Base-by-base conservation (phyloP, 2,329 filamentous ascomycete species). In the Teratosphaeria gauchensis region DNA sequence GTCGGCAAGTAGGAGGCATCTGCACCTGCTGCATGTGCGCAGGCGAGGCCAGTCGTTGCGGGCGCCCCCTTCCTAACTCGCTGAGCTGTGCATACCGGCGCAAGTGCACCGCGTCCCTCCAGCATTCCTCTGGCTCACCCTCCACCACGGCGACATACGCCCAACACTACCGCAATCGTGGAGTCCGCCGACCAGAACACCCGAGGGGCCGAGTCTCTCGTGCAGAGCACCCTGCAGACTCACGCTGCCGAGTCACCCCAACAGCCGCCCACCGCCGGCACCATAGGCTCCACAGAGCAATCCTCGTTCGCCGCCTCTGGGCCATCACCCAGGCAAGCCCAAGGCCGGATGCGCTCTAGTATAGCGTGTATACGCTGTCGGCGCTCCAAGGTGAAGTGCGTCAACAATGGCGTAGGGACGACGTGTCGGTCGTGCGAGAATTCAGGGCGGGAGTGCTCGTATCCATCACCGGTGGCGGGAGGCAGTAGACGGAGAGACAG, bases 371-470 rank as follows among this genome's bases (percentile, higher is more conserved):
- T 83, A 61, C 81, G 84, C 63, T 92, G 89, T 71, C 82, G 89
- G 59, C 84, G 84, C 67, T 90, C 88, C 71, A 95, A 94, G 75
- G 89, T 92, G 71, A 92, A 92, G 74, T 95, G 90, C 76, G 84
- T 90, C 72, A 94, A 94, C 74, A 82, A 83, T 65, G 88, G 88
- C 61, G 82, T 86, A 59, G 82, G 82, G 62, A 85, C 84, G 16
- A 84, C 83, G 16, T 95, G 90, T 76, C 84, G 88, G 62, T 84
- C 85, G 12, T 95, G 90, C 71, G 82, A 87, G 69, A 84, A 84
- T 60, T 83, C 83, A 55, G 84, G 85, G 52, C 82, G 88, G 69
- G 82, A 89, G 60, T 94, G 90, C 70, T 82, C 82, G 62, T 90
- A 91, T 71, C 87, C 88, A 8, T 76, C 83, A 33, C 76, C 80